Conservation (phyloP, 2,329 filamentous ascomycete species). For the Pestalotiopsis sp. region DNA sequence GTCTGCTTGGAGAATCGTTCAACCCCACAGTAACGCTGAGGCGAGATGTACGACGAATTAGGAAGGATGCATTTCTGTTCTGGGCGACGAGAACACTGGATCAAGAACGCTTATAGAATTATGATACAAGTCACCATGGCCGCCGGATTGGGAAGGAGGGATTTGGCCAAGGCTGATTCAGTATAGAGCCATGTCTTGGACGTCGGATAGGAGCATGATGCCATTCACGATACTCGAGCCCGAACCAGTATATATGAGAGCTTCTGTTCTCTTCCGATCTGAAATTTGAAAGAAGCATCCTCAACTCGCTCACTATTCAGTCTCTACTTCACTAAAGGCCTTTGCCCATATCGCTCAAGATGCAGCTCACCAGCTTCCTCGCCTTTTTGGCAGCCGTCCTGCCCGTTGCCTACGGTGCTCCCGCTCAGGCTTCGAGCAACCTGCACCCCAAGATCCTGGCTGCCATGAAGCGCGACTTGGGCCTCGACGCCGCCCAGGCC, state of each 20-base stretch:
- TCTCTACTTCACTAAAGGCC: slow-evolving; percentile 23
- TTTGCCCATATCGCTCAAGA: slow-evolving; percentile 30
- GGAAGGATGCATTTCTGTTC: neutral
- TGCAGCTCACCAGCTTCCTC: slow-evolving; percentile 42
- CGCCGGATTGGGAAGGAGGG: slow-evolving; percentile 24
- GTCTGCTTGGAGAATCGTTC: slow-evolving; percentile 20
- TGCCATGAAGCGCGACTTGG: slow-evolving; percentile 46
- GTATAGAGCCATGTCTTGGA: slow-evolving; percentile 19
- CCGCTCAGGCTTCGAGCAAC: slow-evolving; percentile 34
- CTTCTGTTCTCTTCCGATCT: slow-evolving; percentile 21
- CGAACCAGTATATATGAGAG: slow-evolving; percentile 26
- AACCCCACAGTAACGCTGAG: slow-evolving; percentile 19
- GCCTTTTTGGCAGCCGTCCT: slow-evolving; percentile 40
- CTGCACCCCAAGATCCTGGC: slow-evolving; percentile 43
- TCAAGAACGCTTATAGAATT: neutral
- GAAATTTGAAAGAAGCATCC: slow-evolving; percentile 24
- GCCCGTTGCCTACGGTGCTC: slow-evolving; percentile 42
- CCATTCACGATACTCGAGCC: slow-evolving; percentile 19
- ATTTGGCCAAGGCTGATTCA: slow-evolving; percentile 17
- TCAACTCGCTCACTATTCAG: slow-evolving; percentile 28
- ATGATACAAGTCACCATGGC: neutral
- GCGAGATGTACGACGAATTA: slow-evolving; percentile 20
- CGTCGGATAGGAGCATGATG: slow-evolving; percentile 22
- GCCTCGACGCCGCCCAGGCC: slow-evolving; percentile 39
- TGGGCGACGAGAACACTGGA: neutral